A percentile compares a stretch with the other conserved stretches of the same genome.
These are phyloP conservation scores for Colletotrichum lupini DNA, from an alignment of 2,329 filamentous ascomycete genomes.

Conservation along the genomic window DNA sequence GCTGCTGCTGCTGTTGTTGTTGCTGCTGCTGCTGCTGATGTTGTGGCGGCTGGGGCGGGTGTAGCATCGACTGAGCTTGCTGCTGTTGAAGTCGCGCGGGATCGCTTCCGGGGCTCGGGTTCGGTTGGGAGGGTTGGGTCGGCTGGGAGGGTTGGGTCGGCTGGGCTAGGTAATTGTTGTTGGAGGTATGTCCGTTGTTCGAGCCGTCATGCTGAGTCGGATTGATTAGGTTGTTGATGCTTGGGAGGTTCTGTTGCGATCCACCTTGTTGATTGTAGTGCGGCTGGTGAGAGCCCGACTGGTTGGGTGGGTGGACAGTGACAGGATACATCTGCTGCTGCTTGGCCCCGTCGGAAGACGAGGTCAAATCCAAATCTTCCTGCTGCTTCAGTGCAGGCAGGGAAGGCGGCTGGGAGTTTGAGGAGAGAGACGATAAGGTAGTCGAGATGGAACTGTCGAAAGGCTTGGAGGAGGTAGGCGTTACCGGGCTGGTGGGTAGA, in stretches of 20 bases:
- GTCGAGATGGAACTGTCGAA: conserved; percentile 52
- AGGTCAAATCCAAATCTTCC: conserved; percentile 30
- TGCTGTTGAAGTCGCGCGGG: conserved; percentile 50
- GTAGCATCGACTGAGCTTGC: conserved; percentile 46
- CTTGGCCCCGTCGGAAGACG: conserved; percentile 35
- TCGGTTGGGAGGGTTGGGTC: conserved; percentile 41
- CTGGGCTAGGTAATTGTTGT: conserved; percentile 37
- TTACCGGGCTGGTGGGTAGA: conserved; percentile 72
- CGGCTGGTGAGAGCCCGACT: conserved; percentile 44
- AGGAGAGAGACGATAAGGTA: conserved; percentile 38
- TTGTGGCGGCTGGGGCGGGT: conserved; percentile 36
- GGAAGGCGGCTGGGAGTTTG: conserved; percentile 20
- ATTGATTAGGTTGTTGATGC: conserved; percentile 87
- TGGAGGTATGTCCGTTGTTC: conserved; percentile 28
- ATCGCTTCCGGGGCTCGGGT: conserved; percentile 52
- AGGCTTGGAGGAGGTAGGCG: conserved; percentile 65
- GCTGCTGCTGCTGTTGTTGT: conserved; percentile 39
- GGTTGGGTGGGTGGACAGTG: conserved; percentile 41
- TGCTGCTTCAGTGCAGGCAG: conserved; percentile 35
- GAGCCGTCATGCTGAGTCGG: conserved; percentile 60
- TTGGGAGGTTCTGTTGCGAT: conserved; percentile 75
- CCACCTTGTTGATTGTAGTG: conserved; percentile 51
- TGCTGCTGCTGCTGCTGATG: conserved; percentile 30
- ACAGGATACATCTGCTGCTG: conserved; percentile 47
- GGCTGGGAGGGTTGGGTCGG: conserved; percentile 38